Evolutionary conservation across 306 rosid genomes (phyloP).

Genomic region (Ammopiptanthus mongolicus): DNA sequence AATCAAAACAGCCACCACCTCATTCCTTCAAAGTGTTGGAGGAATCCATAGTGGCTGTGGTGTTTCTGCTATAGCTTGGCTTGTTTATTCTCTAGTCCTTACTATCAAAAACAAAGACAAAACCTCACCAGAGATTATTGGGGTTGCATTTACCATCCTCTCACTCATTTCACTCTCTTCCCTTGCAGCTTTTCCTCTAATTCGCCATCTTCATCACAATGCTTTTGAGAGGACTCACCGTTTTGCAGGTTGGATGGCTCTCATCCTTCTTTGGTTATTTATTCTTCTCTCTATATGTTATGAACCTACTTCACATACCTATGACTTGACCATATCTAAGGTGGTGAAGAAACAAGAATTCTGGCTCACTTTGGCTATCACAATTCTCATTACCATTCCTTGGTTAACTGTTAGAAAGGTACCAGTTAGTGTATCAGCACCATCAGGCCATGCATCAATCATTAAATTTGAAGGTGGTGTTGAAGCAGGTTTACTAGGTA

Average conservation of each 20-base stretch:
- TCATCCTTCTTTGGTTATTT: conserved; percentile 47
- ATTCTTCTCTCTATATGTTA: conserved; percentile 35
- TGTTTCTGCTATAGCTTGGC: conserved; percentile 69
- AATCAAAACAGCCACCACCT: conserved; percentile 48
- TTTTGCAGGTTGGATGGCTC: conserved; percentile 63
- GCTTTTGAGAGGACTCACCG: conserved; percentile 60
- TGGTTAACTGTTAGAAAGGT: conserved; percentile 51
- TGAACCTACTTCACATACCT: conserved; percentile 34
- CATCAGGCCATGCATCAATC: conserved; percentile 53
- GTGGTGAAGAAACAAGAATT: conserved; percentile 39
- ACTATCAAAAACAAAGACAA: conserved; percentile 31
- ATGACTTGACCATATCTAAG: conserved; percentile 7
- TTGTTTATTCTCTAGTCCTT: conserved; percentile 42
- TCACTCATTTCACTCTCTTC: conserved; percentile 54
- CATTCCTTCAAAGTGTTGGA: conserved; percentile 70
- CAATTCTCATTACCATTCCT: conserved; percentile 44
- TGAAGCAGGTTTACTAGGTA: conserved; percentile 47
- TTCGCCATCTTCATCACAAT: conserved; percentile 72
- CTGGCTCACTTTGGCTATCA: conserved; percentile 53
- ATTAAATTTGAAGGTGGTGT: conserved; percentile 60
- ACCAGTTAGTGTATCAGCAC: conserved; percentile 31
- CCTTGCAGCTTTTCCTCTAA: conserved; percentile 59
- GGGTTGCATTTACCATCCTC: conserved; percentile 43
- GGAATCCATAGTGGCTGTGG: conserved; percentile 81
- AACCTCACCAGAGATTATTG: conserved; percentile 42